These are phyloP conservation scores for Leishmania martiniquensis DNA, from an alignment of 208 protist species.

Conservation along the genomic window DNA sequence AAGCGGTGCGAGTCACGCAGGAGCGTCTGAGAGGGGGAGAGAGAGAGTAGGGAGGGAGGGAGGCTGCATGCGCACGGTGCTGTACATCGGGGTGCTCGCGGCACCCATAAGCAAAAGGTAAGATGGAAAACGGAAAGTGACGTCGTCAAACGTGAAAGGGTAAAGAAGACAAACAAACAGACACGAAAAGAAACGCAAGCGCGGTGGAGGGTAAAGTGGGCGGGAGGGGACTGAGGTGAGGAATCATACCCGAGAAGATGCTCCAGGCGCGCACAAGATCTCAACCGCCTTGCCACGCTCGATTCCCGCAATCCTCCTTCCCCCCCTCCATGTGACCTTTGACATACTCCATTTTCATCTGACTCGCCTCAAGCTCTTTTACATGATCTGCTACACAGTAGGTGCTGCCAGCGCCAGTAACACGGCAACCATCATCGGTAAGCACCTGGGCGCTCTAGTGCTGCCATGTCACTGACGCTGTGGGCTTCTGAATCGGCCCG, in stretches of 20 bases:
- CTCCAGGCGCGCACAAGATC: neutral
- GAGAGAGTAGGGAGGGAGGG: neutral
- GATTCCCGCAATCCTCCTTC: neutral
- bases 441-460: neutral
- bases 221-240: neutral
- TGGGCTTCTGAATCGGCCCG: conserved; percentile 1
- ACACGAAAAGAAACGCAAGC: neutral
- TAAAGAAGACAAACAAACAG: too few species aligned
- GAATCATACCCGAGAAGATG: neutral
- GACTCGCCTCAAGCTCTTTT: neutral
- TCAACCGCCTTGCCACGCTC: neutral
- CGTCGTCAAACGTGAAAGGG: too few species aligned
- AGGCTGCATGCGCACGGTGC: neutral
- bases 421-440: neutral
- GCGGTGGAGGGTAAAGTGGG: neutral
- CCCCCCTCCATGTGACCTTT: neutral
- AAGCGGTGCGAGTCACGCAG: neutral
- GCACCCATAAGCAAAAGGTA: neutral
- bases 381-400: neutral
- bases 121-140: conserved; percentile 10
- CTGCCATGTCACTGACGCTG: conserved; percentile 17
- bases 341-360: neutral
- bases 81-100: neutral
- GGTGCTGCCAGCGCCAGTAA: neutral
- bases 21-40: neutral